Base-by-base conservation (phyloP, 2,329 filamentous ascomycete genomes). In the Trichoderma semiorbis region DNA sequence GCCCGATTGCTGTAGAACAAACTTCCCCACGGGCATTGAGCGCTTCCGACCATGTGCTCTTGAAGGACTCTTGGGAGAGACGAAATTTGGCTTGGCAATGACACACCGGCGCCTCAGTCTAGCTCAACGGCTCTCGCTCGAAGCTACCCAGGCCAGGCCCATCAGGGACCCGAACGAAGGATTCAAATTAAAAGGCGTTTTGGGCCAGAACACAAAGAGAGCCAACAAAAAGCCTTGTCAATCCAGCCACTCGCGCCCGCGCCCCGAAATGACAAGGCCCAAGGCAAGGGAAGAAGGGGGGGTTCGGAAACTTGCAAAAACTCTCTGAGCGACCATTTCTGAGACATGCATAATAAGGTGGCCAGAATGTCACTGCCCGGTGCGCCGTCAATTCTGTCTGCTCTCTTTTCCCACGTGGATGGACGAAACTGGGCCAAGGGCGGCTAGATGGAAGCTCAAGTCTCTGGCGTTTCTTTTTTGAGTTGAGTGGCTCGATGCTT, bases 341-440 rank as follows among this genome's bases (percentile, higher is more conserved):
- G 66, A 69, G 66, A 69, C 66, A 61, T 61, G 66, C 66, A 61
- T 69, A n/a, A 50, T 16, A 60, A 24, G 39, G 66, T 50, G 66
- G 55, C 12, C 21, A 50, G 26, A 68, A 28, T 60, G 36, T 60
- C 65, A 58, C 24, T 58, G n/a, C 50, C 21, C 39, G 61, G 36
- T 8, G 36, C 36, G 36, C 36, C 36, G 36, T 43, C 39, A n/a
- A n/a, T 43, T n/a, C 39, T 43, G 39, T 36, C 34, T 36, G 16
- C 16, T 43, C 6, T 58, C 21, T 47, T 39, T 43, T 43, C 16
- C 65, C 65, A 68, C 65, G 65, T 68, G 65, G 65, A 60, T 66
- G 16, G 50, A 14, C 62, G 14, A n/a, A n/a, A 65, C 53, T 34
- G 26, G 14, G 47, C 53, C n/a, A 60, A 16, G 18, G 36, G 21